A percentile compares a stretch with the other conserved stretches of the same genome.
phyloP scores from a whole-genome alignment of 1,284 basidiomycete species.

The Sphagnurus paluster region DNA sequence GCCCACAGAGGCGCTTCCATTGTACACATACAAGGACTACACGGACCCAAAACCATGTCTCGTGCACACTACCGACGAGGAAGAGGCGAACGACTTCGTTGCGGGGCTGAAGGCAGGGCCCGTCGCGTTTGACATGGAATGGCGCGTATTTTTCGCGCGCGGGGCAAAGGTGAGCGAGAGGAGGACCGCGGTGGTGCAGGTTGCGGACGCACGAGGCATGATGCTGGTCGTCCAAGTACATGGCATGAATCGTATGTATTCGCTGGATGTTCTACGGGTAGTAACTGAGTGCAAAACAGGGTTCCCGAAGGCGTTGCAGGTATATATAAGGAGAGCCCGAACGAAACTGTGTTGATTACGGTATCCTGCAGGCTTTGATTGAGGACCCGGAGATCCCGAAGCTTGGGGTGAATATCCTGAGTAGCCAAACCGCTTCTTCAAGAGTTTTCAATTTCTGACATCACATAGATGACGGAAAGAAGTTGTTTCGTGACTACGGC shows the following conservation, averaged over 20 bases:
- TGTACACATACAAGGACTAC: slow-evolving; percentile 31
- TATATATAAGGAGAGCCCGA: too few species aligned
- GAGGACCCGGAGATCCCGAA: slow-evolving; percentile 45
- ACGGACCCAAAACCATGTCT: slow-evolving; percentile 21
- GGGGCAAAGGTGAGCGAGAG: slow-evolving; percentile 25
- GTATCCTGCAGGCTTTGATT: slow-evolving; percentile 46
- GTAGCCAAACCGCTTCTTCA: slow-evolving; percentile 28
- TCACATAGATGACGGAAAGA: slow-evolving; percentile 55
- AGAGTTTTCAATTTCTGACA: not conserved
- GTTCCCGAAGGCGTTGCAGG: slow-evolving; percentile 31
- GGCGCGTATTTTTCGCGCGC: slow-evolving; percentile 41
- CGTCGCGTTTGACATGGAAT: slow-evolving; percentile 64
- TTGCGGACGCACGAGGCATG: slow-evolving; percentile 42
- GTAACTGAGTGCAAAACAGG: slow-evolving; percentile 17
- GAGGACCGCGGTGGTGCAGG: slow-evolving; percentile 52
- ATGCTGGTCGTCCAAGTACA: slow-evolving; percentile 60
- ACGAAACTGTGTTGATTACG: too few species aligned
- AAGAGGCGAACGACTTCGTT: slow-evolving; percentile 31
- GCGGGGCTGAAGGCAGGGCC: slow-evolving; percentile 31
- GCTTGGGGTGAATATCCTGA: slow-evolving; percentile 59
- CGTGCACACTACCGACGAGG: slow-evolving; percentile 29
- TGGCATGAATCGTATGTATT: slow-evolving; percentile 48
- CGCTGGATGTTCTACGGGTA: not conserved
- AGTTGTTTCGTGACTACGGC: slow-evolving; percentile 62
- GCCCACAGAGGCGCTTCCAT: slow-evolving; percentile 10